A percentile compares a stretch with the other conserved stretches of the same genome.
Conservation (phyloP, 2,329 filamentous ascomycete species). For the Neonectria hederae region DNA sequence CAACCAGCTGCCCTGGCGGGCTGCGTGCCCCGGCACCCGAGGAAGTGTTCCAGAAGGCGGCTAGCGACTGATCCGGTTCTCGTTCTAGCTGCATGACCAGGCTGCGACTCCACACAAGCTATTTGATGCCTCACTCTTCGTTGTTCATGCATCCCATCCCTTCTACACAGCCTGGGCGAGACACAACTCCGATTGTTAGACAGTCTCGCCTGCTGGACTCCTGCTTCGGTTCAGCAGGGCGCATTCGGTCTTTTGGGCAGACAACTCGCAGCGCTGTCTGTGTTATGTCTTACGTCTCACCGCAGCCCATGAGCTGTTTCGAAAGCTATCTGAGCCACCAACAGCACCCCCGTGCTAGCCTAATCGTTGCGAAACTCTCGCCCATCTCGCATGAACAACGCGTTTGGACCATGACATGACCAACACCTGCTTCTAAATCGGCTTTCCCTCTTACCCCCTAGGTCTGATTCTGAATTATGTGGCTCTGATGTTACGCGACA, state of each 20-base stretch:
- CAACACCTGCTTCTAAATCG: background rate
- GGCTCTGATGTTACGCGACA: conserved; percentile 11
- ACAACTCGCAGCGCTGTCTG: background rate
- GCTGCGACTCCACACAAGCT: conserved; percentile 19
- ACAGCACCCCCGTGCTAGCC: background rate
- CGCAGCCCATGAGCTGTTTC: conserved; percentile 3
- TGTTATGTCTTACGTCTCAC: conserved; percentile 11
- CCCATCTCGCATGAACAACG: background rate
- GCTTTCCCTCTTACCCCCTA: background rate
- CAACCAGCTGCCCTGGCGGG: conserved; percentile 4
- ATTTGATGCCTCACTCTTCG: conserved; percentile 5
- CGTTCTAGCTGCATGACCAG: conserved; percentile 24
- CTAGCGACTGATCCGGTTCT: conserved; percentile 17
- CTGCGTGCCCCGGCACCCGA: conserved; percentile 1
- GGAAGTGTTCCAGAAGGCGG: conserved; percentile 32
- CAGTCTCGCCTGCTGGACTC: conserved; percentile 2
- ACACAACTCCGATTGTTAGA: background rate
- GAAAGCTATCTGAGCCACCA: background rate
- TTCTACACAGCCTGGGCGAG: background rate
- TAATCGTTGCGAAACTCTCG: background rate
- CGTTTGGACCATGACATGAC: conserved; percentile 1
- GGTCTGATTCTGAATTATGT: background rate
- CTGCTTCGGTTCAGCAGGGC: background rate
- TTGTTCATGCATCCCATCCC: conserved; percentile 7
- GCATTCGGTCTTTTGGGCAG: no score